Evolutionary conservation across 495 filamentous ascomycete genomes (phyloP).

Genomic region (Hyphodiscus hymeniophilus): DNA sequence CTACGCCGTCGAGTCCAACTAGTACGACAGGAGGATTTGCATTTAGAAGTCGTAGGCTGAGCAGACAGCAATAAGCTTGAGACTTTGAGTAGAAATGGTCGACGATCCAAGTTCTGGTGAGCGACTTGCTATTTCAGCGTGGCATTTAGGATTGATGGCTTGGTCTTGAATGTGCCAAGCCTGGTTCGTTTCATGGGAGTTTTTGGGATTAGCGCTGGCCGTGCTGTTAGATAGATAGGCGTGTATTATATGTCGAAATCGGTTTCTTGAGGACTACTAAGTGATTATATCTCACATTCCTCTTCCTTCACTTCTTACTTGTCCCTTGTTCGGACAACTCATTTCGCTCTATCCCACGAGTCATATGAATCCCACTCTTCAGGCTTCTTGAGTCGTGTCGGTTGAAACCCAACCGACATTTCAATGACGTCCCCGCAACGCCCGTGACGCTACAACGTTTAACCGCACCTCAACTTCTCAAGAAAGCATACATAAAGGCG

Average conservation of each 20-base stretch:
- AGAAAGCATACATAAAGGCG: too few species aligned
- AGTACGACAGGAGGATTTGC: conserved; percentile 23
- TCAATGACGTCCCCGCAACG: too few species aligned
- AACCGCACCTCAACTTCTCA: too few species aligned
- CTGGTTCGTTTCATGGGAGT: background rate
- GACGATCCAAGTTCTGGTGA: conserved; percentile 3
- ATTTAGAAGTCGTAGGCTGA: conserved; percentile 17
- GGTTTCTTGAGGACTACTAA: background rate
- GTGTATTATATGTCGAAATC: background rate
- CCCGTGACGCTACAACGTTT: too few species aligned
- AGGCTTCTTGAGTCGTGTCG: too few species aligned
- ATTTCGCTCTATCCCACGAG: too few species aligned
- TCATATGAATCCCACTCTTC: too few species aligned
- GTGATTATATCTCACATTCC: too few species aligned
- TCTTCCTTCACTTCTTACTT: background rate
- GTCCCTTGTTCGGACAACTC: too few species aligned
- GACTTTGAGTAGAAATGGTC: background rate
- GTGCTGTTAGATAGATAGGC: background rate
- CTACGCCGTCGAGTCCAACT: conserved; percentile 32
- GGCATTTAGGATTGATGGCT: conserved; percentile 1
- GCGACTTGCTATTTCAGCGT: conserved; percentile 13
- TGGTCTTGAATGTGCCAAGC: background rate
- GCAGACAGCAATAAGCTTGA: conserved; percentile 4
- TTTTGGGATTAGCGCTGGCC: background rate
- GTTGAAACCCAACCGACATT: too few species aligned